Evolutionary conservation across 2,329 filamentous ascomycete genomes (phyloP).

Genomic region (Talaromyces sp.): DNA sequence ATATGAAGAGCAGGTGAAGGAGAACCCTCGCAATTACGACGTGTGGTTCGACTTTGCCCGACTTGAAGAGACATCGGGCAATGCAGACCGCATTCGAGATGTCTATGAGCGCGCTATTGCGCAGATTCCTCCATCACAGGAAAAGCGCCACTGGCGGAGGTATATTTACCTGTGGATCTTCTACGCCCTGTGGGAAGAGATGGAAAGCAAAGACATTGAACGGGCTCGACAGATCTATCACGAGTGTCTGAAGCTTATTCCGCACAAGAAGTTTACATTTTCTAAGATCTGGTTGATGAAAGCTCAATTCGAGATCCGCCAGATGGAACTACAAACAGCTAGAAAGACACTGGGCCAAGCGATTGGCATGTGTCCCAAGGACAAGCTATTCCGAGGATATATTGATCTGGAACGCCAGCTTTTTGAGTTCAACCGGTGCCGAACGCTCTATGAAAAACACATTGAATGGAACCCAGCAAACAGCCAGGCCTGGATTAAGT

Average conservation of each 20-base stretch:
- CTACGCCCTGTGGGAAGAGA: conserved; percentile 93
- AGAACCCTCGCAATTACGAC: conserved; percentile 95
- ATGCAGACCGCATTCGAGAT: conserved; percentile 78
- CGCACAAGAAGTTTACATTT: conserved; percentile 96
- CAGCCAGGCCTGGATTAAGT: conserved; percentile 92
- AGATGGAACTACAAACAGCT: conserved; percentile 72
- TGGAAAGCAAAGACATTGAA: conserved; percentile 70
- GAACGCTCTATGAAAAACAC: conserved; percentile 89
- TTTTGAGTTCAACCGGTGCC: conserved; percentile 88
- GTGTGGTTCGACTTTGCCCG: conserved; percentile 93
- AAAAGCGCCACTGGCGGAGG: conserved; percentile 93
- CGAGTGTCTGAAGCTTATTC: conserved; percentile 79
- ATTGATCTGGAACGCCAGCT: conserved; percentile 88
- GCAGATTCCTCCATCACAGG: conserved; percentile 88
- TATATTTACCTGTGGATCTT: conserved; percentile 99
- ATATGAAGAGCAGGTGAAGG: conserved; percentile 90
- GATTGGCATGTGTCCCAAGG: conserved; percentile 92
- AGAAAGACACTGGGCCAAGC: conserved; percentile 85
- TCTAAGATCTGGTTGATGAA: conserved; percentile 94
- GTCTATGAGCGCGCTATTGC: conserved; percentile 94
- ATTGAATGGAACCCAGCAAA: conserved; percentile 88
- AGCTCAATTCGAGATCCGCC: conserved; percentile 87
- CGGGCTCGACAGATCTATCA: conserved; percentile 86
- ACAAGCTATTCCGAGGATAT: conserved; percentile 90
- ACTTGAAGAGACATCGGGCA: conserved; percentile 79